Conservation (phyloP, 2,329 filamentous ascomycete species). For the Plenodomus lindquistii region DNA sequence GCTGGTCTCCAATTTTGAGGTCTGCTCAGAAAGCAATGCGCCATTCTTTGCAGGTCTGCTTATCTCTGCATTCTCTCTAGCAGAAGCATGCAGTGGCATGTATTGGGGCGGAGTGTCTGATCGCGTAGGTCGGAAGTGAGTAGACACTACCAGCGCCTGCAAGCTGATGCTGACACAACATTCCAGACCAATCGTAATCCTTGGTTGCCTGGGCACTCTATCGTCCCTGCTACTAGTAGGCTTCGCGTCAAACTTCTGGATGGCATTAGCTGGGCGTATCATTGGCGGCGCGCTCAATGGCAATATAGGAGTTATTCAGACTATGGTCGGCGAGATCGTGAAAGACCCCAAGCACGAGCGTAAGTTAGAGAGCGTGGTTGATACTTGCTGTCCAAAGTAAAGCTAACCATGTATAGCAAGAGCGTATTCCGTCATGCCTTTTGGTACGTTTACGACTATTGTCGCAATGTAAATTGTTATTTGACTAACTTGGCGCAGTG, state of each 20-base stretch:
- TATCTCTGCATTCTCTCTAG: slow-evolving; percentile 88
- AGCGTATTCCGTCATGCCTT: slow-evolving; percentile 89
- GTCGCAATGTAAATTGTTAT: not conserved
- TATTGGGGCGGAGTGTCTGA: slow-evolving; percentile 47
- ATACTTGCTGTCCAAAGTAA: slow-evolving; percentile 4
- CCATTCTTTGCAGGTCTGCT: slow-evolving; percentile 86
- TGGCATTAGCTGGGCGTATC: slow-evolving; percentile 75
- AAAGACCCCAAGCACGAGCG: slow-evolving; percentile 83
- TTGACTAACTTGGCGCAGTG: not conserved
- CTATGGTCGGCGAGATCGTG: slow-evolving; percentile 89
- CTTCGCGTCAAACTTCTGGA: slow-evolving; percentile 80
- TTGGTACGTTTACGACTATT: slow-evolving; percentile 55
- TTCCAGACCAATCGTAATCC: slow-evolving; percentile 43
- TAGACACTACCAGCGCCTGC: not conserved
- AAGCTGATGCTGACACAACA: not conserved
- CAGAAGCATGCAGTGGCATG: slow-evolving; percentile 85
- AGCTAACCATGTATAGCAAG: slow-evolving; percentile 76
- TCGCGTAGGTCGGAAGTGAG: slow-evolving; percentile 36
- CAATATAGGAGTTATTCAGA: slow-evolving; percentile 77
- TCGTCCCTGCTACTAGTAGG: slow-evolving; percentile 82
- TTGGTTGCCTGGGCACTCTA: slow-evolving; percentile 74
- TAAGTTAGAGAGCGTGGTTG: slow-evolving; percentile 50
- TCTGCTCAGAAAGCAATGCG: slow-evolving; percentile 50
- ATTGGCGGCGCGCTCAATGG: slow-evolving; percentile 85
- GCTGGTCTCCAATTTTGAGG: slow-evolving; percentile 43